Evolutionary conservation across 768 basidiomycete species (phyloP).

Genomic region (Pisolithus microcarpus): DNA sequence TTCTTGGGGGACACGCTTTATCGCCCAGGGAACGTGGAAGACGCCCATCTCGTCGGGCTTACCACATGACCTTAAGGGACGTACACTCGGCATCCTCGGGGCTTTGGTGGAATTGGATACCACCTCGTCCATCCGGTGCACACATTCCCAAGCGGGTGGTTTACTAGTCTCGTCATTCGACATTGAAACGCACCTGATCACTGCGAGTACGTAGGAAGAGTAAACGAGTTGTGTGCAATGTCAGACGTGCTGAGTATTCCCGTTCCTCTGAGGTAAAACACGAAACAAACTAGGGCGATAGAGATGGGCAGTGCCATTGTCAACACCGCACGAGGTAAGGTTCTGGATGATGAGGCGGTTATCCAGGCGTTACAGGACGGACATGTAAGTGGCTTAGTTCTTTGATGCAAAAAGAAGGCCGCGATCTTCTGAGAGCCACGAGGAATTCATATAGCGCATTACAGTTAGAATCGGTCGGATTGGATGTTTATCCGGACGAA

Average conservation of each 20-base stretch:
- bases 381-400: slow-evolving; percentile 54
- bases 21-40: slow-evolving; percentile 56
- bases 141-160: slow-evolving; percentile 87
- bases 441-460: background rate
- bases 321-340: slow-evolving; percentile 84
- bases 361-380: slow-evolving; percentile 80
- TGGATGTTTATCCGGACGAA: slow-evolving; percentile 81
- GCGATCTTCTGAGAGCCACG: background rate
- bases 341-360: slow-evolving; percentile 83
- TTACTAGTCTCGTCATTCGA: slow-evolving; percentile 62
- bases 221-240: slow-evolving; percentile 55
- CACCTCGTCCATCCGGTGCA: slow-evolving; percentile 64
- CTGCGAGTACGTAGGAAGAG: slow-evolving; percentile 68
- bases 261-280: slow-evolving; percentile 71
- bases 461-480: slow-evolving; percentile 48
- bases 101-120: slow-evolving; percentile 67
- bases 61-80: slow-evolving; percentile 58
- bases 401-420: background rate
- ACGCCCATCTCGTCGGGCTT: slow-evolving; percentile 37
- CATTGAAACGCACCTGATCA: slow-evolving; percentile 55
- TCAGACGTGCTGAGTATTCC: slow-evolving; percentile 83
- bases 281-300: slow-evolving; percentile 67
- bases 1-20: slow-evolving; percentile 49
- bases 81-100: slow-evolving; percentile 70
- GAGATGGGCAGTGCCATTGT: slow-evolving; percentile 74